phyloP scores from a whole-genome alignment of 1,284 basidiomycete genomes.

The Sphagnurus paluster region DNA sequence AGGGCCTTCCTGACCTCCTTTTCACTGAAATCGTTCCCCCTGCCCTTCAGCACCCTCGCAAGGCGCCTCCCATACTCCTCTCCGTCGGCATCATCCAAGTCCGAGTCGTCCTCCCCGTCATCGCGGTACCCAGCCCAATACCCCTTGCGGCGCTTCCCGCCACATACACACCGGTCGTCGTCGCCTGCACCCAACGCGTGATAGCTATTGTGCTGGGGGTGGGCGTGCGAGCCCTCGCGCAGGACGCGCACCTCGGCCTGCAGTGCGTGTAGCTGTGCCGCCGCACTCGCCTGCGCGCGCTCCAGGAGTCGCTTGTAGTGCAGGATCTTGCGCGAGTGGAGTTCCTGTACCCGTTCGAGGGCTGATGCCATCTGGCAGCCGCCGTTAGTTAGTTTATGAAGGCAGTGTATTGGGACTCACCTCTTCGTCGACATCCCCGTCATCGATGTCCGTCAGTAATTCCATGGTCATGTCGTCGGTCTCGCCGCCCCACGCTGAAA shows the following conservation, averaged over 20 bases:
- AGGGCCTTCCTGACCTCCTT: constrained; percentile 65
- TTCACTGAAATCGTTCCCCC: constrained; percentile 61
- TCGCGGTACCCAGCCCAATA: constrained; percentile 67
- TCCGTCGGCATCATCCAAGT: constrained; percentile 33
- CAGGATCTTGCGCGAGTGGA: constrained; percentile 66
- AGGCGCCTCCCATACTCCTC: constrained; percentile 41
- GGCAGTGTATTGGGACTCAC: constrained; percentile 26
- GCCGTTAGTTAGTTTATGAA: neutral
- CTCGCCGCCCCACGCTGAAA: constrained; percentile 33
- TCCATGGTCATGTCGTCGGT: constrained; percentile 52
- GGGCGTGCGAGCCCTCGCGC: constrained; percentile 33
- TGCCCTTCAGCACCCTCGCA: constrained; percentile 49
- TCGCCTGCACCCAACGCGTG: constrained; percentile 20
- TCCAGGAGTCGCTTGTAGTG: constrained; percentile 76
- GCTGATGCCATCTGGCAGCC: constrained; percentile 55
- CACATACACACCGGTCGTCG: constrained; percentile 57
- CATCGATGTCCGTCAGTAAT: constrained; percentile 68
- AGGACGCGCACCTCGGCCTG: constrained; percentile 70
- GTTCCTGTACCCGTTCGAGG: constrained; percentile 50
- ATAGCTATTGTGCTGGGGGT: constrained; percentile 14
- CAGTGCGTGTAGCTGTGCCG: constrained; percentile 76
- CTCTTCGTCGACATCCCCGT: constrained; percentile 70
- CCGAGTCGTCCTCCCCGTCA: constrained; percentile 40
- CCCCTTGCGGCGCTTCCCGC: constrained; percentile 53
- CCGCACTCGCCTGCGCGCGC: constrained; percentile 70